Percentiles rank a stretch among this genome's conserved stretches.
Conservation (phyloP, 2,329 filamentous ascomycete species). For the Fulvia fulva region DNA sequence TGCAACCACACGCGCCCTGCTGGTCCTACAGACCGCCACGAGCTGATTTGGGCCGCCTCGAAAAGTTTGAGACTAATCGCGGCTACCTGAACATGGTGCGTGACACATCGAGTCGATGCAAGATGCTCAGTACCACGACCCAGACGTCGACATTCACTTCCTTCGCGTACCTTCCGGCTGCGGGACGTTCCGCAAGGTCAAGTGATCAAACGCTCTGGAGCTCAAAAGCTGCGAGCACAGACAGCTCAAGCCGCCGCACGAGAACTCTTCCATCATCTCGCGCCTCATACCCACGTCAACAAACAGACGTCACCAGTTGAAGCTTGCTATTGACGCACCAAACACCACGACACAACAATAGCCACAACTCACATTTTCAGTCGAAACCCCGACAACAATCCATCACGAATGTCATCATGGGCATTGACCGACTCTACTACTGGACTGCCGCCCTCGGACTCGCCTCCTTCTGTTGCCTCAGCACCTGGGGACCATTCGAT, state of each 20-base stretch:
- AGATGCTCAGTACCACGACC: not conserved
- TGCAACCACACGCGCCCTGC: not conserved
- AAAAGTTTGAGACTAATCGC: not conserved
- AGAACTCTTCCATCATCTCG: not conserved
- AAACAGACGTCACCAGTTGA: not conserved
- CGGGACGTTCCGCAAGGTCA: not conserved
- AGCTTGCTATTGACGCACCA: not conserved
- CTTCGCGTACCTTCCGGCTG: not conserved
- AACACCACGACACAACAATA: not conserved
- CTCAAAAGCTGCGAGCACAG: not conserved
- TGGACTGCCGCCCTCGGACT: constrained; percentile 16
- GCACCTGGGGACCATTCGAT: constrained; percentile 26
- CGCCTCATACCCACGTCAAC: not conserved
- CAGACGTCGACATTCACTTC: constrained; percentile 2
- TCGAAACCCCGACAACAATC: not conserved
- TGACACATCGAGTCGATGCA: not conserved
- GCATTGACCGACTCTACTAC: constrained; percentile 30
- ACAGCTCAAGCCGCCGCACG: not conserved
- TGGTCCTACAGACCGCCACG: not conserved
- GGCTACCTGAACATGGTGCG: not conserved
- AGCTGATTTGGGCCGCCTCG: not conserved
- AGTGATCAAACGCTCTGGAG: not conserved
- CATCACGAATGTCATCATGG: constrained; percentile 22
- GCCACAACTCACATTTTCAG: not conserved
- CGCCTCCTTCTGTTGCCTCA: constrained; percentile 19